Percentiles rank a stretch among this genome's conserved stretches.
Evolutionary conservation across 2,329 filamentous ascomycete species (phyloP).

Genomic region (Anisogramma anomala): DNA sequence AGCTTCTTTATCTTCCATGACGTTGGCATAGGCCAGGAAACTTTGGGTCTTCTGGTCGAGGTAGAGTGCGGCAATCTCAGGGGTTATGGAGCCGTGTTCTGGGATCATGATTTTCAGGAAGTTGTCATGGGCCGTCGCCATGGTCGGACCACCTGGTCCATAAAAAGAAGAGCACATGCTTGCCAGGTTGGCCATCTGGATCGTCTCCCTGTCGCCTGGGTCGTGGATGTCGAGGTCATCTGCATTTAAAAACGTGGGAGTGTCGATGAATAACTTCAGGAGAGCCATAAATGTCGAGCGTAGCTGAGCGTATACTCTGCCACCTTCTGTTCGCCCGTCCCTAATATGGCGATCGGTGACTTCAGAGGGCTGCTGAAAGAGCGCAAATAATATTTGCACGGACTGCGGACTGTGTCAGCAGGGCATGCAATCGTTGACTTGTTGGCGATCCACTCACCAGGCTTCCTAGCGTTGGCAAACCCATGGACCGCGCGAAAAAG

Average conservation of each 20-base stretch:
- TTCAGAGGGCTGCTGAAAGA: slow-evolving; percentile 24
- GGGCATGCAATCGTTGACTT: neutral
- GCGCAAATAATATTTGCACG: slow-evolving; percentile 27
- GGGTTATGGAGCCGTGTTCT: slow-evolving; percentile 28
- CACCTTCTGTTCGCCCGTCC: slow-evolving; percentile 23
- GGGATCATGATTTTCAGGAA: slow-evolving; percentile 34
- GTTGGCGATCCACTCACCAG: slow-evolving; percentile 16
- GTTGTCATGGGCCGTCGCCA: slow-evolving; percentile 32
- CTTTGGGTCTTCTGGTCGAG: slow-evolving; percentile 36
- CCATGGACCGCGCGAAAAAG: slow-evolving; percentile 27
- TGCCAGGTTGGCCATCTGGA: slow-evolving; percentile 39
- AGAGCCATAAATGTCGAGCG: slow-evolving; percentile 23
- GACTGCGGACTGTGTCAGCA: slow-evolving; percentile 18
- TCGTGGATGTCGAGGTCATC: slow-evolving; percentile 29
- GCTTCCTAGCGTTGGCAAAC: slow-evolving; percentile 24
- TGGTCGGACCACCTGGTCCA: slow-evolving; percentile 24
- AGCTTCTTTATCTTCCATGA: slow-evolving; percentile 35
- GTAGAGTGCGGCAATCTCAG: slow-evolving; percentile 32
- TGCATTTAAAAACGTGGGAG: slow-evolving; percentile 22
- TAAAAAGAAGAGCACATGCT: slow-evolving; percentile 23
- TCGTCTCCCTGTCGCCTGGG: slow-evolving; percentile 26
- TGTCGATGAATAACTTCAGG: slow-evolving; percentile 24
- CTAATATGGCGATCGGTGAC: slow-evolving; percentile 22
- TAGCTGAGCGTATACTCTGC: slow-evolving; percentile 24
- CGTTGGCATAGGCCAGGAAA: slow-evolving; percentile 43